Conservation (phyloP, 2,329 filamentous ascomycete species). For the Orbilia oligospora region DNA sequence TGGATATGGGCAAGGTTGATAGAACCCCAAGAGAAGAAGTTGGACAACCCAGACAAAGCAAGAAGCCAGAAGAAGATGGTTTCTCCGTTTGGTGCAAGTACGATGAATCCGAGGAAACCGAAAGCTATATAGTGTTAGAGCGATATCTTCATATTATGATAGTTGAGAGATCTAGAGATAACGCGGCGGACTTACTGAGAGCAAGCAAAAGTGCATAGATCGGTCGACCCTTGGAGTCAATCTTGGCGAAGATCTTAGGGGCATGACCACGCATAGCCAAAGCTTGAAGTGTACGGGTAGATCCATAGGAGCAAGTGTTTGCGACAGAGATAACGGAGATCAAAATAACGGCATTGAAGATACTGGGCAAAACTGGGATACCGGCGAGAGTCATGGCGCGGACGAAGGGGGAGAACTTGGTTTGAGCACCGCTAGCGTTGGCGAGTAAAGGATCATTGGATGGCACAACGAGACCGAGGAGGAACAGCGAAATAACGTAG, state of each 20-base stretch:
- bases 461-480: constrained; percentile 69
- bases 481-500: constrained; percentile 68
- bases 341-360: constrained; percentile 72
- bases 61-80: constrained; percentile 76
- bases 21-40: constrained; percentile 77
- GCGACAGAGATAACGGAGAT: constrained; percentile 72
- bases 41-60: constrained; percentile 75
- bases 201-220: constrained; percentile 66
- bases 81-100: constrained; percentile 67
- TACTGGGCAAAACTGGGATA: constrained; percentile 70
- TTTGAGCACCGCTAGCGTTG: constrained; percentile 64
- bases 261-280: constrained; percentile 70
- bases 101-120: constrained; percentile 59
- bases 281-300: constrained; percentile 73
- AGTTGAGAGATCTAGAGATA: constrained; percentile 64
- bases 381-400: constrained; percentile 71
- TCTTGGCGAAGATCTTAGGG: constrained; percentile 68
- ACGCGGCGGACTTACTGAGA: constrained; percentile 67
- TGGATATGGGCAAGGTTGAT: constrained; percentile 79
- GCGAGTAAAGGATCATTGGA: constrained; percentile 65
- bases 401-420: constrained; percentile 69
- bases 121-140: constrained; percentile 30
- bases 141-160: constrained; percentile 58
- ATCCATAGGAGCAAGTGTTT: constrained; percentile 72
- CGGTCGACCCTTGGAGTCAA: constrained; percentile 69